Base-by-base conservation (phyloP, 108 stramenopile genomes). In the Cyclotella atomus region DNA sequence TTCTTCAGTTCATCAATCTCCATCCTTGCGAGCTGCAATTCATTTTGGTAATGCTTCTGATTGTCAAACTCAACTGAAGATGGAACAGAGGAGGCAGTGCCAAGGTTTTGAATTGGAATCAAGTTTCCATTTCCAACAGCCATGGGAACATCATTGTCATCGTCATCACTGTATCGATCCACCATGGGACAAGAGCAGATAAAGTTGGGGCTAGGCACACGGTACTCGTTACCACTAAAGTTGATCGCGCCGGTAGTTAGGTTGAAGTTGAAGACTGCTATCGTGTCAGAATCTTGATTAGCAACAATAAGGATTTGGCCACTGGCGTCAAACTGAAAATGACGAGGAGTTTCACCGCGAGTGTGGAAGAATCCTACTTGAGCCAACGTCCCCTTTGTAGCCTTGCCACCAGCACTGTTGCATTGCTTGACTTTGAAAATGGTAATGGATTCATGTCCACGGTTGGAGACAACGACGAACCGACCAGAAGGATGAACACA, bases 401-500 rank as follows among this genome's bases (percentile, higher is more conserved):
- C 54, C 89, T 93, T 64, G 65, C 50, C 28, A 72, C 85, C 85
- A 27, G 19, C 21, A 1, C 77, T 53, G 44, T 65, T 38, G 43
- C 65, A 65, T 71, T 71, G 67, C 24, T 89, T 85, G 53, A 96
- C 91, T 25, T 83, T 75, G 68, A 95, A 96, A 4, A 96, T 89
- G 25, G 95, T 86, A 50, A 97, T 87, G 44, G 93, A 93, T 78
- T 96, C 88, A 68, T 96, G 97, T n/a, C 97, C 95, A n/a, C 97
- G 89, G 76, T 97, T 97, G 49, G 91, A 92, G 27, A 97, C 97
- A 55, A 96, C 71, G 15, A 97, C 95, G 60, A 92, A 96, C 16
- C 92, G 77, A 35, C 92, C 94, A 10, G 87, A 88, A 41, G 90
- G 92, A 76, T 97, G 95, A 12, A 94, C 88, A 73, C 91, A 93